These are phyloP conservation scores for Mikania micrantha DNA, from an alignment of 129 eudicot species.

Conservation along the genomic window DNA sequence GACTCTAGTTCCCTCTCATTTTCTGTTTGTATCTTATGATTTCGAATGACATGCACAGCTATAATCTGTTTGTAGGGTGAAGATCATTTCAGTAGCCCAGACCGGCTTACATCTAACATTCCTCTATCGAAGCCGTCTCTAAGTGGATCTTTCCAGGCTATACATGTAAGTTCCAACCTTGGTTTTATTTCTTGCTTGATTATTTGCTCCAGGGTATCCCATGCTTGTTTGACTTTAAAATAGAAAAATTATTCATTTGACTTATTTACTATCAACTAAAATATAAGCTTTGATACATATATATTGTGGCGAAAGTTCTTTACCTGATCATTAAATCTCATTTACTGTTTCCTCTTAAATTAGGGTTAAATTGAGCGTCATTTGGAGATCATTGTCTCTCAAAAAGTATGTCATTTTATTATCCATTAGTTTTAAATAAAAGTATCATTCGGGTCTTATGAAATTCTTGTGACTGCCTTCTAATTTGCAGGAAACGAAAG, in stretches of 20 bases:
- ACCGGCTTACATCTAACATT: constrained; percentile 38
- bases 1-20: neutral
- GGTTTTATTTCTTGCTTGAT: neutral
- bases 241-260: neutral
- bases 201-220: neutral
- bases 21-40: neutral
- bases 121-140: constrained; percentile 36
- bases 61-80: constrained; percentile 34
- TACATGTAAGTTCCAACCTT: constrained; percentile 39
- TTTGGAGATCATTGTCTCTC: neutral
- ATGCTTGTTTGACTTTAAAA: neutral
- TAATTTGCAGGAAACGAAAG: constrained; percentile 38
- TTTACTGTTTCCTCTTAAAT: neutral
- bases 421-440: neutral
- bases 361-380: too few relatives aligned
- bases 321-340: neutral
- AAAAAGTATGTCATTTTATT: neutral
- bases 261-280: too few relatives aligned
- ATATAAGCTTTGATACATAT: neutral
- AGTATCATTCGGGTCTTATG: neutral
- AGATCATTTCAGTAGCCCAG: constrained; percentile 35
- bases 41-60: constrained; percentile 5
- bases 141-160: constrained; percentile 41
- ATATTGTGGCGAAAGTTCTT: too few relatives aligned
- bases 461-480: neutral